Percentiles rank a stretch among this genome's conserved stretches.
Conservation (phyloP, 1,139 yeast species). For the Candida sojae region DNA sequence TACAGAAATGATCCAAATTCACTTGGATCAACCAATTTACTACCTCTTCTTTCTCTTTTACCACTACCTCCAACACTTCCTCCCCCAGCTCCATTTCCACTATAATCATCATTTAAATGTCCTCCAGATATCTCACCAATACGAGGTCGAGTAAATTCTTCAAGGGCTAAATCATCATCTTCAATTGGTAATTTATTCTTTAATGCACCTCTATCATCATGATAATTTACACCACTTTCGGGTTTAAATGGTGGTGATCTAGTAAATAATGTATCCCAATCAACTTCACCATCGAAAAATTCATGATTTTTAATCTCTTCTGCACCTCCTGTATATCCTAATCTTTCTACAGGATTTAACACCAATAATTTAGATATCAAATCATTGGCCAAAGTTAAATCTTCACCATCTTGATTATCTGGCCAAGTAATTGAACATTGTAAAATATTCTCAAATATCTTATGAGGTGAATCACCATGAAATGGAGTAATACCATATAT, state of each 20-base stretch:
- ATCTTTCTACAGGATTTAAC: slow-evolving; percentile 62
- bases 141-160: background rate
- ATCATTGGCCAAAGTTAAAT: slow-evolving; percentile 49
- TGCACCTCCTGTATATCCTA: slow-evolving; percentile 83
- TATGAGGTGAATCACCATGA: slow-evolving; percentile 77
- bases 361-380: slow-evolving; percentile 63
- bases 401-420: slow-evolving; percentile 40
- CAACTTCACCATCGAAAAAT: slow-evolving; percentile 61
- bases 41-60: slow-evolving; percentile 65
- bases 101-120: slow-evolving; percentile 55
- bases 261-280: slow-evolving; percentile 75
- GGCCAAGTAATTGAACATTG: slow-evolving; percentile 87
- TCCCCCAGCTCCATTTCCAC: slow-evolving; percentile 42
- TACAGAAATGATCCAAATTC: slow-evolving; percentile 95
- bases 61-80: slow-evolving; percentile 1
- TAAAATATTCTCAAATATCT: slow-evolving; percentile 80
- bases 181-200: slow-evolving; percentile 62
- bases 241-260: slow-evolving; percentile 89
- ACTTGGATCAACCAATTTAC: slow-evolving; percentile 67
- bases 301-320: slow-evolving; percentile 77
- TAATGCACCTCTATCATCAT: slow-evolving; percentile 87
- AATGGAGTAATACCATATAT: slow-evolving; percentile 94
- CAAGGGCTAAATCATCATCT: slow-evolving; percentile 20
- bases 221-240: slow-evolving; percentile 86
- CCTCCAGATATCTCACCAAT: background rate